Evolutionary conservation across 2,329 filamentous ascomycete species (phyloP), one percentile per base, ranked within the genome.

Genomic region (Fusarium fracticaudum): DNA sequence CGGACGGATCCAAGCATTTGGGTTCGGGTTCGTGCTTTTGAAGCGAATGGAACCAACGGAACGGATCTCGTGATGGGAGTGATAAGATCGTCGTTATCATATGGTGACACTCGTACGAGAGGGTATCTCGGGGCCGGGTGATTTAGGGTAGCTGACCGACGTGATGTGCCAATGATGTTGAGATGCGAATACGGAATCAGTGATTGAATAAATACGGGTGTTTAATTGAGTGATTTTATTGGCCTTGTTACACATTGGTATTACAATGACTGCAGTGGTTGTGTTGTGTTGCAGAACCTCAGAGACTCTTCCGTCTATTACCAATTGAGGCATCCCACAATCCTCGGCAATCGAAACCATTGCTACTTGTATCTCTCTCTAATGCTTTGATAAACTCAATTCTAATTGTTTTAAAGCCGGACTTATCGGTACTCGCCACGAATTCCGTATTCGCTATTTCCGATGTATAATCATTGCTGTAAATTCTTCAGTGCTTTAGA

Each of bases 1-100:
- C 48, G 12, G 24, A 60, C 13, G n/a, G 33, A 61, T 41, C 43
- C 59, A 41, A 29, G 58, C 58, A 47, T 61, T 47, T 50, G 66
- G 67, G 66, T 37, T 66, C 53, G 60, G 59, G 44, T 70, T 70
- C 67, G 66, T 70, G 67, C 31, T 70, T 71, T n/a, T 48, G 18
- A 50, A 66, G 67, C 66, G 66, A 70, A 35, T 35, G 33, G 6
- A 35, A 37, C 59, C 65, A 59, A 44, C 54, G 20, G 45, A 29
- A 48, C 4, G 15, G 37, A 24, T 67, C 38, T 43, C 22, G 47
- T 67, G 35, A 41, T 40, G 45, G 22, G 26, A 24, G 20, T 37
- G 20, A 55, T 47, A 63, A 44, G 33, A 55, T 45, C 35, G 18
- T 55, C 20, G 40, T 38, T 59, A 50, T 50, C 14, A 55, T 45